A percentile compares a stretch with the other conserved stretches of the same genome.
Evolutionary conservation across 2,329 filamentous ascomycete species (phyloP).

Genomic region (Exophiala spinifera): DNA sequence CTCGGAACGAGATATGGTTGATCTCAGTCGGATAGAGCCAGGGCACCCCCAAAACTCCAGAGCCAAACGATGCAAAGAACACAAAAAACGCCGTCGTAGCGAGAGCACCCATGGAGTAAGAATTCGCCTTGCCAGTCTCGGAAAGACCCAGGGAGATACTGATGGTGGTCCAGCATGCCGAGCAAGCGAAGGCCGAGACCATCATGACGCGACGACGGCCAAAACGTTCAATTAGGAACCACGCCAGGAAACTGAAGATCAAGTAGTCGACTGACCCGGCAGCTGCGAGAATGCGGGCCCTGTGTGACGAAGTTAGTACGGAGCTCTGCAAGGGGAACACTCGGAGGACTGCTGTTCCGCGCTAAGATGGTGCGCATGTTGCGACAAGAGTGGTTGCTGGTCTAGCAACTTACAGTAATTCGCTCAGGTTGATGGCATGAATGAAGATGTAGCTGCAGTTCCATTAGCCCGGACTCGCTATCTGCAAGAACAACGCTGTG

Average conservation of each 20-base stretch:
- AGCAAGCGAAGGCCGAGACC: constrained; percentile 47
- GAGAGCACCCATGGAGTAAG: constrained; percentile 47
- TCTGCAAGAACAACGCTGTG: background rate
- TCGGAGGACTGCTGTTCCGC: too few species aligned
- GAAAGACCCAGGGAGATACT: constrained; percentile 43
- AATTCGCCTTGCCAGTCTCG: constrained; percentile 40
- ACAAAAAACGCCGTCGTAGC: constrained; percentile 47
- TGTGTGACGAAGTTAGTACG: constrained; percentile 7
- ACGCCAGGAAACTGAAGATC: constrained; percentile 43
- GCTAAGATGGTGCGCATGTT: too few species aligned
- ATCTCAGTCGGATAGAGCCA: constrained; percentile 39
- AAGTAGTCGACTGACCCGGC: constrained; percentile 49
- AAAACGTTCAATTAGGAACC: constrained; percentile 49
- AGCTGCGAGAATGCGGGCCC: constrained; percentile 44
- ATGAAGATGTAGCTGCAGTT: constrained; percentile 42
- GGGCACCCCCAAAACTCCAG: constrained; percentile 40
- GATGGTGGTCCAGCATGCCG: constrained; percentile 50
- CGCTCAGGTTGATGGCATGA: constrained; percentile 39
- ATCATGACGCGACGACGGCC: constrained; percentile 52
- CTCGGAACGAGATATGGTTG: constrained; percentile 36
- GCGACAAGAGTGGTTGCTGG: background rate
- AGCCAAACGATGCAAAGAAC: constrained; percentile 41
- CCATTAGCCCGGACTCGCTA: background rate
- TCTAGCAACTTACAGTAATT: constrained; percentile 23
- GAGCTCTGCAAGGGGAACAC: too few species aligned